Evolutionary conservation across 140 eudicot species (phyloP).

Genomic region (Oenanthe javanica): DNA sequence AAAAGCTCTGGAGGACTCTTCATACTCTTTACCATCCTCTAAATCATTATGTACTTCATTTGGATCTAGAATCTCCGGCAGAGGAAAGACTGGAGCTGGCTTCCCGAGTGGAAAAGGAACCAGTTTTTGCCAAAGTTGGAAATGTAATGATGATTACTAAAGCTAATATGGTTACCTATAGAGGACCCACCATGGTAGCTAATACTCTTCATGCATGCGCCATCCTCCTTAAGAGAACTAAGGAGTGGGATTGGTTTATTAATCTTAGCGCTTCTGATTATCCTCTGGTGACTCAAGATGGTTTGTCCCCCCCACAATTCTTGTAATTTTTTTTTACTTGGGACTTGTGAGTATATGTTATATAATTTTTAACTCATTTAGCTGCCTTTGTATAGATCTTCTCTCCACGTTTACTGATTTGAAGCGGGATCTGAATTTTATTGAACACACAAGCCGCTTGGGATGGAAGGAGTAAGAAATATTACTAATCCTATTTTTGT

Average conservation of each 20-base stretch:
- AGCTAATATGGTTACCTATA: conserved; percentile 86
- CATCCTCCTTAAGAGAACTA: conserved; percentile 52
- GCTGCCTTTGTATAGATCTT: conserved; percentile 29
- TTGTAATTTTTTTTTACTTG: background rate
- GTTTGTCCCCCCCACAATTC: conserved; percentile 18
- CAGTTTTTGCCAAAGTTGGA: conserved; percentile 52
- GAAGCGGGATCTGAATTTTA: conserved; percentile 29
- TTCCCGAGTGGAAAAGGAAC: conserved; percentile 53
- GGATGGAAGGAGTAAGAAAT: conserved; percentile 44
- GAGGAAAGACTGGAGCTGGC: conserved; percentile 78
- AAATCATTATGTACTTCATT: conserved; percentile 75
- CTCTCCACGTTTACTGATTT: conserved; percentile 22
- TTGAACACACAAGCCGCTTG: conserved; percentile 37
- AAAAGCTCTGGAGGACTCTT: conserved; percentile 86
- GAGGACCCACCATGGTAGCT: conserved; percentile 96
- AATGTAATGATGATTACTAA: conserved; percentile 66
- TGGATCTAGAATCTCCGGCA: conserved; percentile 70
- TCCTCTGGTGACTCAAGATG: conserved; percentile 94
- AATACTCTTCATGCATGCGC: conserved; percentile 96
- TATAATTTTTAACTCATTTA: background rate
- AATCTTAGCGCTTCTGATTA: conserved; percentile 96
- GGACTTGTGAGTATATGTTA: background rate
- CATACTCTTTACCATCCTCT: conserved; percentile 69
- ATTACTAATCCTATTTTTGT: background rate
- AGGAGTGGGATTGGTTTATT: conserved; percentile 97